Conservation (phyloP, 2,329 filamentous ascomycete genomes). For the Apiospora hydei region DNA sequence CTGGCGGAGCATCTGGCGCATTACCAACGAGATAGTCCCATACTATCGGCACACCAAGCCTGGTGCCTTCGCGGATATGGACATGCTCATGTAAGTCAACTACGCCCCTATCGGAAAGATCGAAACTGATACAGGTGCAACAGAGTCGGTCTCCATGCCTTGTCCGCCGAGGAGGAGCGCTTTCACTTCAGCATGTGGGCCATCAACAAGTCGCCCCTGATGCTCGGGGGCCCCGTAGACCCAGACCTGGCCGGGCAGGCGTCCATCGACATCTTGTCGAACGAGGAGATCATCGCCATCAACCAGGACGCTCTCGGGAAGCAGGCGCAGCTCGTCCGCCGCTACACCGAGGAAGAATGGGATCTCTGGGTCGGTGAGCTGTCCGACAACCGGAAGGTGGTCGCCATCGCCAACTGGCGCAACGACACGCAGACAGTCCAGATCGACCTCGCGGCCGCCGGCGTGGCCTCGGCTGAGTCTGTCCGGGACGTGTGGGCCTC, state of each 20-base stretch:
- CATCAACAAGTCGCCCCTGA: constrained; percentile 58
- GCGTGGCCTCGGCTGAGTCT: constrained; percentile 49
- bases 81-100: constrained; percentile 56
- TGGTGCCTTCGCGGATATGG: constrained; percentile 59
- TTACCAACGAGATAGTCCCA: constrained; percentile 58
- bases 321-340: constrained; percentile 57
- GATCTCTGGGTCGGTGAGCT: constrained; percentile 60
- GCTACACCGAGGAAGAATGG: constrained; percentile 56
- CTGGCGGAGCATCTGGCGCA: constrained; percentile 60
- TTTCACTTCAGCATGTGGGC: constrained; percentile 62
- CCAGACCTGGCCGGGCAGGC: constrained; percentile 44
- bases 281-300: constrained; percentile 62
- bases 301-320: constrained; percentile 63
- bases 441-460: constrained; percentile 48
- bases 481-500: constrained; percentile 51
- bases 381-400: constrained; percentile 50
- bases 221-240: constrained; percentile 54
- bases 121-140: background rate
- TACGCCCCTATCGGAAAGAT: background rate
- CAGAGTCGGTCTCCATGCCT: constrained; percentile 54
- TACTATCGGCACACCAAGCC: constrained; percentile 51
- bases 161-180: constrained; percentile 55
- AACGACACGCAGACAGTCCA: constrained; percentile 51
- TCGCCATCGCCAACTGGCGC: constrained; percentile 58
- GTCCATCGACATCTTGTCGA: constrained; percentile 54